A percentile compares a stretch with the other conserved stretches of the same genome.
These are phyloP conservation scores for Paramecium biaurelia DNA, from an alignment of 73 alveolate genomes.

Conservation along the genomic window DNA sequence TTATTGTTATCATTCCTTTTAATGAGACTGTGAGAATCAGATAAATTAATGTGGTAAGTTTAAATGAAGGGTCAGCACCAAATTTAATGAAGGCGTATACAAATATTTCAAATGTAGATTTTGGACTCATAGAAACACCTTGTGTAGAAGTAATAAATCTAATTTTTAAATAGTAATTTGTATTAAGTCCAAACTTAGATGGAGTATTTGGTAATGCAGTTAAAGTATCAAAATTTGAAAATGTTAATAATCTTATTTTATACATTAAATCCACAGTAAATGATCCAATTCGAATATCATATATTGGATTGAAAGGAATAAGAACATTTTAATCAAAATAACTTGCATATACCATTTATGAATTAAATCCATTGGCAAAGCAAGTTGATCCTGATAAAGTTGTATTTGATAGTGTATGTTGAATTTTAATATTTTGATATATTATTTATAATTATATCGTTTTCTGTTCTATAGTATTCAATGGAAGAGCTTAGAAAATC, in stretches of 20 bases:
- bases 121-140: background rate
- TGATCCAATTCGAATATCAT: slow-evolving; percentile 1
- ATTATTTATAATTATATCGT: background rate
- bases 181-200: slow-evolving; percentile 49
- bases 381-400: slow-evolving; percentile 47
- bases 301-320: slow-evolving; percentile 3
- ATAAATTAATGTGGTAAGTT: background rate
- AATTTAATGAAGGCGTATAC: slow-evolving; percentile 23
- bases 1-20: background rate
- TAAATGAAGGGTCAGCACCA: background rate
- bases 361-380: background rate
- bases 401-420: background rate
- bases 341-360: slow-evolving; percentile 10
- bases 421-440: background rate
- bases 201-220: background rate
- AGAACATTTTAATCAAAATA: slow-evolving; percentile 4
- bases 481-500: slow-evolving; percentile 45
- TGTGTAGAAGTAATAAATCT: background rate
- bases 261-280: slow-evolving; percentile 6
- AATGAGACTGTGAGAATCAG: slow-evolving; percentile 38
- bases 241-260: background rate
- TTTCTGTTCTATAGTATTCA: background rate
- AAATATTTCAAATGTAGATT: background rate
- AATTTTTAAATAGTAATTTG: background rate
- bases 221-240: background rate